Evolutionary conservation across 495 filamentous ascomycete species (phyloP).

Genomic region (Aspergillus heteromorphus): DNA sequence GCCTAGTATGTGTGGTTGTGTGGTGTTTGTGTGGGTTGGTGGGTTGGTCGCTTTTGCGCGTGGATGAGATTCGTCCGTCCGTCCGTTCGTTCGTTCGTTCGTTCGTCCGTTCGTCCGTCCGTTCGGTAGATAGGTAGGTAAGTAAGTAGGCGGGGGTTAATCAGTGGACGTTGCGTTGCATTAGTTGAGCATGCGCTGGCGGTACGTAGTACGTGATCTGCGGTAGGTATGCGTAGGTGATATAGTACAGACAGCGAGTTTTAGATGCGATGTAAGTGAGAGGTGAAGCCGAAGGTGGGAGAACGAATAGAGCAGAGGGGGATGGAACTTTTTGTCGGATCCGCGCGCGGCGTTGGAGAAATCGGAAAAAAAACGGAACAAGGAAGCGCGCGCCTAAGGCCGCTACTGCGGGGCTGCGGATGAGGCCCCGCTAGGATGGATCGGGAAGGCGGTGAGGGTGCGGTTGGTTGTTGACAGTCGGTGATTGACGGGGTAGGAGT

Average conservation of each 20-base stretch:
- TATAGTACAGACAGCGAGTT: too few relatives aligned
- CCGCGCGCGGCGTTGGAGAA: slow-evolving; percentile 4
- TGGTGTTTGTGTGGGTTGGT: neutral
- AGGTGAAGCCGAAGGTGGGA: too few relatives aligned
- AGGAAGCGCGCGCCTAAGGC: slow-evolving; percentile 13
- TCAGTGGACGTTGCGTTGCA: too few relatives aligned
- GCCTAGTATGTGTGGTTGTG: neutral
- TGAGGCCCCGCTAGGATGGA: neutral
- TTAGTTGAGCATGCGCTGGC: too few relatives aligned
- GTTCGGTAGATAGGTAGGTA: neutral
- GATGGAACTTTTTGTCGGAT: neutral
- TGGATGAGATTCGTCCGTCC: neutral
- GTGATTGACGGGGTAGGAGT: too few relatives aligned
- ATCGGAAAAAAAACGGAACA: too few relatives aligned
- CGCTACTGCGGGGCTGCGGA: slow-evolving; percentile 12
- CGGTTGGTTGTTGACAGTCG: too few relatives aligned
- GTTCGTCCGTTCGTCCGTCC: too few relatives aligned
- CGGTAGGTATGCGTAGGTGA: too few relatives aligned
- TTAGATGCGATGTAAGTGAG: neutral
- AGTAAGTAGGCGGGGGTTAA: neutral
- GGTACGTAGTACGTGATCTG: too few relatives aligned
- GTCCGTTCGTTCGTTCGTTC: too few relatives aligned
- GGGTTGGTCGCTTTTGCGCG: too few relatives aligned
- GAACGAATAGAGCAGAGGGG: neutral
- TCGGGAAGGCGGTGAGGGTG: slow-evolving; percentile 1